Evolutionary conservation across 116 monocot species (phyloP), one percentile per base, ranked within the genome.

Genomic region (Iris pallida): DNA sequence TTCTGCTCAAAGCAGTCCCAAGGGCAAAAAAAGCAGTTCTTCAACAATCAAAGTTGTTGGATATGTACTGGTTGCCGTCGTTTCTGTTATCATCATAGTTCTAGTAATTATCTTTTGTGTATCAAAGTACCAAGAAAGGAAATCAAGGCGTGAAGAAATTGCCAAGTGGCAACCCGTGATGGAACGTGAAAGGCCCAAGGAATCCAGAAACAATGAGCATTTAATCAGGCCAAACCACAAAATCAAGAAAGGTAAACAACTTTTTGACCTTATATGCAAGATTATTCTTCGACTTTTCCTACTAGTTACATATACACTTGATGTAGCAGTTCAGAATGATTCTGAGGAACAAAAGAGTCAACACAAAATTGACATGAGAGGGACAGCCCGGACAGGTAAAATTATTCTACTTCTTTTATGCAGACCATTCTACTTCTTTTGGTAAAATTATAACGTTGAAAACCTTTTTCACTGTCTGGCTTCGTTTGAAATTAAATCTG

Each of bases 121-220:
- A 53, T 92, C 87, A 40, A 89, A 90, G 73, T 79, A 56, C 9
- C 80, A 87, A 71, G 82, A 83, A 66, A 86, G 76, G 63, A 80
- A 69, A 63, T 75, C 76, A 47, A 80, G 74, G 40, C 55, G 67
- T 68, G 80, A 79, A 65, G 74, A 70, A 49, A 30, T 76, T 63
- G 45, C 68, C 4, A 81, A 64, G 55, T 78, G 69, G 69, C 79
- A 74, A 46, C 71, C 76, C 6, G 47, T 64, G 15, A 75, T 71
- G 18, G 15, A 63, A 51, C 59, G 68, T 61, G 68, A 48, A 52
- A 78, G 74, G 45, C 60, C 68, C 40, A 70, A 82, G 54, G 79
- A 79, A 16, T 69, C 75, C 52, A 79, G 47, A 69, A 71, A 20
- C 57, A 75, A 53, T 68, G 71, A 76, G 20, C 52, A 65, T 9